Percentiles rank a stretch among this genome's conserved stretches.
Conservation (phyloP, 139 green algal genomes). For the Chlorella sp. region DNA sequence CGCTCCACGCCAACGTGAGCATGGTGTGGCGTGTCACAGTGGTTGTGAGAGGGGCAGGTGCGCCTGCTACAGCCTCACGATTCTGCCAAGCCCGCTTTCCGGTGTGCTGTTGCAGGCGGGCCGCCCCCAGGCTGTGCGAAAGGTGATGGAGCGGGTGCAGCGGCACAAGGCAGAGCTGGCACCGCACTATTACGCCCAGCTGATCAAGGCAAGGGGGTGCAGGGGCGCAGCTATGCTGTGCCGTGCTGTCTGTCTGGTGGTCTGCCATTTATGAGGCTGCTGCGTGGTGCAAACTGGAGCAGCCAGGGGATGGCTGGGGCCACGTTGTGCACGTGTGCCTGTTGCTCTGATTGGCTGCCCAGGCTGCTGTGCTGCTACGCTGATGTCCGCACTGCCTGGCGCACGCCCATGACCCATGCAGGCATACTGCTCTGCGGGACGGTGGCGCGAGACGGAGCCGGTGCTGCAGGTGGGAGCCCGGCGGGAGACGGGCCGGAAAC, state of each 20-base stretch:
- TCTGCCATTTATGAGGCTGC: neutral
- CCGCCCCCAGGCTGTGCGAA: neutral
- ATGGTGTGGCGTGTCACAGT: too few species aligned
- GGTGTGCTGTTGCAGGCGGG: too few species aligned
- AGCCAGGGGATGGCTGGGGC: too few species aligned
- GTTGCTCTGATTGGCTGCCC: too few species aligned
- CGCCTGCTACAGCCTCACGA: too few species aligned
- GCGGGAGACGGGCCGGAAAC: too few species aligned
- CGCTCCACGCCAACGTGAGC: neutral
- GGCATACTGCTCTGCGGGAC: neutral
- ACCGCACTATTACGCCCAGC: conserved; percentile 14
- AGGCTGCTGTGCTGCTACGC: too few species aligned
- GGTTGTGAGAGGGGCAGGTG: too few species aligned
- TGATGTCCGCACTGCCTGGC: neutral
- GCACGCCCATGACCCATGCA: neutral
- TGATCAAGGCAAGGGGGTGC: neutral
- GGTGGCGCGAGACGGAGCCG: neutral
- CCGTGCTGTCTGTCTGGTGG: neutral
- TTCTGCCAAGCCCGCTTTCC: too few species aligned
- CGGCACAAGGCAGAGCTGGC: neutral
- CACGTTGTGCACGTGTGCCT: too few species aligned
- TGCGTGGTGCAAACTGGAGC: neutral
- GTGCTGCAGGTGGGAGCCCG: neutral
- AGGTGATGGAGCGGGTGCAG: conserved; percentile 24
- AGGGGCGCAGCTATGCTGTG: neutral